Conservation (phyloP, 2,329 filamentous ascomycete species). For the Aspergillus pseudoterreus region DNA sequence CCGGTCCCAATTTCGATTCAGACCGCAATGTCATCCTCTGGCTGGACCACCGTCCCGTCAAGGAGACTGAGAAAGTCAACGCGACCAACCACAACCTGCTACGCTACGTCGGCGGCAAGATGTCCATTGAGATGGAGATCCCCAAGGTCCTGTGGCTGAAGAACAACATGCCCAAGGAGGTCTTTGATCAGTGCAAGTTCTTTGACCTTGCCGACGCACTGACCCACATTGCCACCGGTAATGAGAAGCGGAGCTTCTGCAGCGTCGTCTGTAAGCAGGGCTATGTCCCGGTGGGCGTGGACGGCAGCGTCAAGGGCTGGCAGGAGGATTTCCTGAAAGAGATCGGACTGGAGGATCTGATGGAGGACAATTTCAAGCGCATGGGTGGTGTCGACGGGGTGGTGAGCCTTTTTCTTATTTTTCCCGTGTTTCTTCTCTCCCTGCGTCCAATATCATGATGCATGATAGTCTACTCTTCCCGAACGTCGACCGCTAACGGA, state of each 20-base stretch:
- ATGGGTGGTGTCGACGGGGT: slow-evolving; percentile 93
- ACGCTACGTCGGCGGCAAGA: slow-evolving; percentile 92
- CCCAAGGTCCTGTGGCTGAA: slow-evolving; percentile 98
- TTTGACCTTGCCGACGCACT: slow-evolving; percentile 92
- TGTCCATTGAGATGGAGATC: slow-evolving; percentile 99
- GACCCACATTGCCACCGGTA: slow-evolving; percentile 89
- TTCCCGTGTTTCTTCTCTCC: not conserved
- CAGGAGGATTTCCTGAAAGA: slow-evolving; percentile 87
- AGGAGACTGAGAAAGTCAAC: slow-evolving; percentile 92
- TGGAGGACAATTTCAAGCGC: slow-evolving; percentile 81
- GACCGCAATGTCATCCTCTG: slow-evolving; percentile 95
- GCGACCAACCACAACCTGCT: slow-evolving; percentile 86
- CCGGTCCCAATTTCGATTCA: slow-evolving; percentile 79
- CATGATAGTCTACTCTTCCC: not conserved
- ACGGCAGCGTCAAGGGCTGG: slow-evolving; percentile 97
- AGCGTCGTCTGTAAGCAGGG: slow-evolving; percentile 97
- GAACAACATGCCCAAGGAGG: slow-evolving; percentile 90
- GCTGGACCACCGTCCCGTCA: slow-evolving; percentile 90
- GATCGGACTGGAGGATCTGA: slow-evolving; percentile 82
- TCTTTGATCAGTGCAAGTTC: slow-evolving; percentile 92
- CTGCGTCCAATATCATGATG: not conserved
- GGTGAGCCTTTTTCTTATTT: slow-evolving; percentile 61
- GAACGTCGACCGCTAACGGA: slow-evolving; percentile 5
- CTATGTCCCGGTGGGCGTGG: slow-evolving; percentile 92
- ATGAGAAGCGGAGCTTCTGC: slow-evolving; percentile 88